Percentiles rank a stretch among this genome's conserved stretches.
Conservation (phyloP, 768 basidiomycete species). For the Stropharia rugosoannulata region DNA sequence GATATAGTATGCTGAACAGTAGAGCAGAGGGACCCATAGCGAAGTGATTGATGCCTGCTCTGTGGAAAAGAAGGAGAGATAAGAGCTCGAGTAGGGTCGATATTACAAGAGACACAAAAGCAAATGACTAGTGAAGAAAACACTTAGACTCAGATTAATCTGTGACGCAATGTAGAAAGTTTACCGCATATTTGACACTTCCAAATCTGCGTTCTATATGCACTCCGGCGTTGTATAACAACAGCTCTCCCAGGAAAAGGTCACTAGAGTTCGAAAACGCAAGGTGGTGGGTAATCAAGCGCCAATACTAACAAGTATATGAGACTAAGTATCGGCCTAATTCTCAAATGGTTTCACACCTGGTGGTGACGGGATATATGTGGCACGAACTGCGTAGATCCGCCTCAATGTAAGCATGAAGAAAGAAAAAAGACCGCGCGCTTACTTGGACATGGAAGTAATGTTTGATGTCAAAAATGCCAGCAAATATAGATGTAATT, state of each 20-base stretch:
- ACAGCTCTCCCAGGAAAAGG: constrained; percentile 70
- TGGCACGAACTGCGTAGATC: constrained; percentile 62
- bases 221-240: constrained; percentile 70
- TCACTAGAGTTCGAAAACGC: constrained; percentile 86
- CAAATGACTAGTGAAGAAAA: constrained; percentile 59
- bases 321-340: constrained; percentile 26
- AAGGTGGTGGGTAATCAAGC: constrained; percentile 69
- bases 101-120: constrained; percentile 63
- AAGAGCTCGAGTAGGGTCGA: constrained; percentile 70
- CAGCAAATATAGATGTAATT: constrained; percentile 68
- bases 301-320: constrained; percentile 71
- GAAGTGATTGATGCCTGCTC: constrained; percentile 68
- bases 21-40: constrained; percentile 76
- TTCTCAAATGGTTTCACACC: constrained; percentile 38
- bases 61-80: constrained; percentile 62
- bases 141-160: not conserved
- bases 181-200: constrained; percentile 82
- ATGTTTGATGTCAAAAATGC: constrained; percentile 85
- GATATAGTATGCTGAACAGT: constrained; percentile 80
- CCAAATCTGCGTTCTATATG: constrained; percentile 86
- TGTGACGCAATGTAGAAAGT: constrained; percentile 19
- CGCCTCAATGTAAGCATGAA: constrained; percentile 5
- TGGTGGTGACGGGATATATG: constrained; percentile 91
- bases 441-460: constrained; percentile 82
- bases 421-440: not conserved